Base-by-base conservation (phyloP, 805 yeast species). In the Starmera caribaea region DNA sequence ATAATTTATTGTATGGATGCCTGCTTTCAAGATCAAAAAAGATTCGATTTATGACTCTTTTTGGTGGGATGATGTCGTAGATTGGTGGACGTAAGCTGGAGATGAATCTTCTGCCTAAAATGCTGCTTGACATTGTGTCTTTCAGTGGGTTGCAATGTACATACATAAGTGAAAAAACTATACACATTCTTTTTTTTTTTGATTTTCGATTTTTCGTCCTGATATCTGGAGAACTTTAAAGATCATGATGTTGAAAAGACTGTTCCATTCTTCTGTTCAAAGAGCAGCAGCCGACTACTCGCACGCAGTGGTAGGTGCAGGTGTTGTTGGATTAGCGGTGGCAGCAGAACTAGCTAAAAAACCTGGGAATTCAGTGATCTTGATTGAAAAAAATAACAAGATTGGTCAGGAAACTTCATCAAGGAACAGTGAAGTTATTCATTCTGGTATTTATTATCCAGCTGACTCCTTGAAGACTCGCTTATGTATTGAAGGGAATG, bases 401-500 rank as follows among this genome's bases (percentile, higher is more conserved):
- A 55, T 76, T 37, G 96, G 96, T 2, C 71, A 73, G 47, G 96
- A 88, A 50, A 86, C 95, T 0, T 81, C 94, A 6, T 73, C 90
- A n/a, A 66, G 96, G 38, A 88, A 88, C 63, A 83, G 95, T 2
- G 97, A 89, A 53, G 97, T 89, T 21, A 81, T 88, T 17, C 97
- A 88, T 60, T 95, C 95, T 0, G 96, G 96, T 0, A 51, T 88
- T 7, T 89, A 89, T 55, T 82, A 84, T 51, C 94, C 95, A 0
- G 61, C 65, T 9, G 73, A 74, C 42, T 70, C 82, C 3, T 63
- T 89, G 39, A 81, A 85, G 53, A 75, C 85, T 0, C 59, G 66
- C 46, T 59, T 88, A 26, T 89, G 96, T 51, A 65, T 88, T 29
- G 68, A 71, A 31, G 97, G 97, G 0, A 87, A 83, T 49, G 58